Percentiles rank a stretch among this genome's conserved stretches.
These are phyloP conservation scores for Hemileccinum impolitum DNA, from an alignment of 768 basidiomycete genomes.

Conservation along the genomic window DNA sequence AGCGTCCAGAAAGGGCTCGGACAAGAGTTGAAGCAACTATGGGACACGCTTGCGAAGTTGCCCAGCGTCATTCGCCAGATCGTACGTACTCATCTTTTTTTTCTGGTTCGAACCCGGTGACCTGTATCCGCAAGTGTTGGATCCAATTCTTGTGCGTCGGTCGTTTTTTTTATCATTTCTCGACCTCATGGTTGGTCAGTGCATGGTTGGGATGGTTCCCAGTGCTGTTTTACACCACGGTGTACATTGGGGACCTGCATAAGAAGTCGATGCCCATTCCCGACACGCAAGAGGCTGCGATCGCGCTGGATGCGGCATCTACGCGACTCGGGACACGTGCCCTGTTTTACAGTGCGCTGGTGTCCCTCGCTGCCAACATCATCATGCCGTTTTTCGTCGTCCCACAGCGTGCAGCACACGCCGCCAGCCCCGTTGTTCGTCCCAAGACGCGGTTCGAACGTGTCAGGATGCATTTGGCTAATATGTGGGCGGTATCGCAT, in stretches of 20 bases:
- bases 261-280: conserved; percentile 42
- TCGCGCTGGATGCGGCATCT: conserved; percentile 57
- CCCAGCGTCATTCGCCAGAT: conserved; percentile 78
- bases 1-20: conserved; percentile 27
- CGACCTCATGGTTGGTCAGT: conserved; percentile 35
- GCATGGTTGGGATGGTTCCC: conserved; percentile 94
- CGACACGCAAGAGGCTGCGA: conserved; percentile 29
- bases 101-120: conserved; percentile 11
- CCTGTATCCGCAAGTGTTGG: conserved; percentile 47
- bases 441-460: too few species aligned
- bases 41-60: conserved; percentile 62
- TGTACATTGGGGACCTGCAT: conserved; percentile 88
- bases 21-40: conserved; percentile 62
- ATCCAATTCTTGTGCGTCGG: conserved; percentile 76
- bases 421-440: too few species aligned
- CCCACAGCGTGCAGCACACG: conserved; percentile 14
- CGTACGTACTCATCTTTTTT: conserved; percentile 47
- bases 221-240: conserved; percentile 79
- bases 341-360: conserved; percentile 70
- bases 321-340: conserved; percentile 84
- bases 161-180: background rate
- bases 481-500: conserved; percentile 78
- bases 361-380: conserved; percentile 66
- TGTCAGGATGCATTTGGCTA: conserved; percentile 59
- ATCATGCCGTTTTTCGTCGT: conserved; percentile 64